These are phyloP conservation scores for Pochonia chlamydosporia DNA, from an alignment of 2,329 filamentous ascomycete species.

Conservation along the genomic window DNA sequence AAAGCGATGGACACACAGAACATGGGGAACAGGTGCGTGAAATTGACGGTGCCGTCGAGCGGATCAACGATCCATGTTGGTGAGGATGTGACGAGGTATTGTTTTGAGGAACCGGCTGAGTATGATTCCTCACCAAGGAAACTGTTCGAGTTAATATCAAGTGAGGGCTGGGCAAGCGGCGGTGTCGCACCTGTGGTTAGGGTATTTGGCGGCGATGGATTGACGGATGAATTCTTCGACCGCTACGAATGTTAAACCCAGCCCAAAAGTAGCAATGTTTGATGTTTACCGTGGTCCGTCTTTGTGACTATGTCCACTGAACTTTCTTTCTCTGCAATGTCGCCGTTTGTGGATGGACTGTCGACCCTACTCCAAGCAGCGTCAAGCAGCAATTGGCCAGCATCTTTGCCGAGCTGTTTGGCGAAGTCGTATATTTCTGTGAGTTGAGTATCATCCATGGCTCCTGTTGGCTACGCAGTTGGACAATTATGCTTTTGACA, in stretches of 20 bases:
- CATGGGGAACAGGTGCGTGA: slow-evolving; percentile 75
- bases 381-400: slow-evolving; percentile 60
- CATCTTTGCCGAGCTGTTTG: slow-evolving; percentile 62
- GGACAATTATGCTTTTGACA: too few species aligned
- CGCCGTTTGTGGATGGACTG: slow-evolving; percentile 11
- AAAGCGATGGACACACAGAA: slow-evolving; percentile 76
- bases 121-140: slow-evolving; percentile 77
- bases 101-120: slow-evolving; percentile 56
- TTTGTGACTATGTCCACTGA: slow-evolving; percentile 74
- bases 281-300: slow-evolving; percentile 58
- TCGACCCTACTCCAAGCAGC: slow-evolving; percentile 37
- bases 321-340: slow-evolving; percentile 59
- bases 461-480: not conserved
- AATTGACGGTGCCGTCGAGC: slow-evolving; percentile 75
- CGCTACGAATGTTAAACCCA: slow-evolving; percentile 36
- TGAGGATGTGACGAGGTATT: slow-evolving; percentile 57
- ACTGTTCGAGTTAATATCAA: slow-evolving; percentile 18
- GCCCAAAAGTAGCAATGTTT: not conserved
- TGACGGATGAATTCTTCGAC: slow-evolving; percentile 64
- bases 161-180: not conserved
- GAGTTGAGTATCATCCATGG: slow-evolving; percentile 42
- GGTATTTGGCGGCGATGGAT: slow-evolving; percentile 54
- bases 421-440: slow-evolving; percentile 65
- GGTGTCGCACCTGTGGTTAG: slow-evolving; percentile 53
- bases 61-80: slow-evolving; percentile 77